Base-by-base conservation (phyloP, 441 rosid genomes). In the Erysimum cheiri region DNA sequence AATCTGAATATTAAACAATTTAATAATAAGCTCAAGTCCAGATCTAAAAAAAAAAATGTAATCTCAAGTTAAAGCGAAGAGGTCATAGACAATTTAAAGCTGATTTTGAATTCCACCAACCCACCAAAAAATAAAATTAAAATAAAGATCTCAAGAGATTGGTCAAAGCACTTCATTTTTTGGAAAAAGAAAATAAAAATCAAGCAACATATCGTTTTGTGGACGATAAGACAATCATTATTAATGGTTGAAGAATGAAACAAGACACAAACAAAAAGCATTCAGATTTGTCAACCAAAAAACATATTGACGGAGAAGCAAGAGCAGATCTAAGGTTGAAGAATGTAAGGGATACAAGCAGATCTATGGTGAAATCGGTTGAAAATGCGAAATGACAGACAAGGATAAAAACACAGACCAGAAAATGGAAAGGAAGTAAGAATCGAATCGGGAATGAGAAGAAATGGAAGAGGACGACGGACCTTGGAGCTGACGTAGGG, bases 61-160 rank as follows among this genome's bases (percentile, higher is more conserved):
- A 32, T 14, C 12, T 46, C 11, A n/a, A 69, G 56, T 24, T 32
- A 37, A 60, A 22, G n/a, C 4, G n/a, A 71, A 32, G 56, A 71
- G 46, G 54, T 10, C 28, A 31, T 48, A 69, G 8, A 49, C 61
- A 31, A 40, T 1, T 8, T 68, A 9, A 26, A 26, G 28, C n/a
- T 46, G 13, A 4, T 19, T 71, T 35, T 26, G 15, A 3, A 56
- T 59, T 72, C 40, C 36, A 72, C 71, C 76, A 64, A 72, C 66
- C 76, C 1, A 57, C 1, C 28, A 13, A 14, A 32, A 55, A 36
- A 8, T 6, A 35, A 56, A 72, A 22, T 31, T 31, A 43, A 29
- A 37, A 60, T 17, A 60, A 70, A 28, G 13, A 40, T 52, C 15
- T 14, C n/a, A 60, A 33, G 8, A 50, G 41, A n/a, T n/a, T 44